A percentile compares a stretch with the other conserved stretches of the same genome.
These are phyloP conservation scores for Brassica rapa DNA, from an alignment of 345 rosid genomes.

Conservation along the genomic window DNA sequence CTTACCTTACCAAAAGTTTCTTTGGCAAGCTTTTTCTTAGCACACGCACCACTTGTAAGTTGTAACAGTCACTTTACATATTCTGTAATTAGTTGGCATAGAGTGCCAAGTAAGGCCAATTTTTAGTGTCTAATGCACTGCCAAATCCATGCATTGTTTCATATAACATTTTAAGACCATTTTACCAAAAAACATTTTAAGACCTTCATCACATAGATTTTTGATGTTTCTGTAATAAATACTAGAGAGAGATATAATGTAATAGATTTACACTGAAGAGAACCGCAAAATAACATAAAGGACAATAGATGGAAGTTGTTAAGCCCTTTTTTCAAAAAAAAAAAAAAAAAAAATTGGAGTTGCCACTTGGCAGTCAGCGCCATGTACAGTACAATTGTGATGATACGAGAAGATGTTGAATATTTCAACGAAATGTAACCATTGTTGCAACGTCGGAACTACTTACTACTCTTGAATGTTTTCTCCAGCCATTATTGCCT, in stretches of 20 bases:
- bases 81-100: background rate
- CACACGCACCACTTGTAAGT: conserved; percentile 2
- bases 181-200: background rate
- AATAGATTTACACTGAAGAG: background rate
- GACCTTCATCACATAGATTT: background rate
- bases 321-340: no score
- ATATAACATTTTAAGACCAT: background rate
- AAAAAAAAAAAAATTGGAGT: background rate
- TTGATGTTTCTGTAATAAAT: background rate
- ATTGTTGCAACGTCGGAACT: background rate
- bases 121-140: background rate
- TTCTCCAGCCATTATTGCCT: background rate
- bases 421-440: background rate
- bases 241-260: background rate
- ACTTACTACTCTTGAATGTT: background rate
- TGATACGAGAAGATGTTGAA: background rate
- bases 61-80: background rate
- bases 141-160: background rate
- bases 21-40: background rate
- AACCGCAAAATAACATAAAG: background rate
- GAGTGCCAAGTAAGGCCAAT: background rate
- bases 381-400: background rate
- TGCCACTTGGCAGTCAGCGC: background rate
- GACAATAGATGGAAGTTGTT: background rate
- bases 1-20: background rate